A percentile compares a stretch with the other conserved stretches of the same genome.
These are phyloP conservation scores for Drechmeria coniospora DNA, from an alignment of 2,329 filamentous ascomycete genomes.

Conservation along the genomic window DNA sequence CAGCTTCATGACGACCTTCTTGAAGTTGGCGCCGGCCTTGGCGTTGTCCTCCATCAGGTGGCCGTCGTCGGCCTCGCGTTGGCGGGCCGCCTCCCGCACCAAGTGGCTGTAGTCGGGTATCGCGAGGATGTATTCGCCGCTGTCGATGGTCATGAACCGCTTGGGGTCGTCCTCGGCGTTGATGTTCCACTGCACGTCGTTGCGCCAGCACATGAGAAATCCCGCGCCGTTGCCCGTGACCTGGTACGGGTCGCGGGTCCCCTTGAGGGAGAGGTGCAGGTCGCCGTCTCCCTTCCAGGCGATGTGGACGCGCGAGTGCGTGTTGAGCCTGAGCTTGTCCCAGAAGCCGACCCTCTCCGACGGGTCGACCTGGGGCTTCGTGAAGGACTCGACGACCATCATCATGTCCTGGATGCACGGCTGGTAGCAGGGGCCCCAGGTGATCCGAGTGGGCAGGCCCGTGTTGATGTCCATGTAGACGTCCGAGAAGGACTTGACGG, in stretches of 20 bases:
- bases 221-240: slow-evolving; percentile 87
- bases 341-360: slow-evolving; percentile 94
- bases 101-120: slow-evolving; percentile 87
- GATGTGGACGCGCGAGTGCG: slow-evolving; percentile 79
- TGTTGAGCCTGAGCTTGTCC: slow-evolving; percentile 92
- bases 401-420: slow-evolving; percentile 99
- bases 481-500: slow-evolving; percentile 92
- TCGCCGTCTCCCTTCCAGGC: slow-evolving; percentile 94
- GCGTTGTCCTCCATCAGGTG: slow-evolving; percentile 46
- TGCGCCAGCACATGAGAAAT: slow-evolving; percentile 97
- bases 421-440: slow-evolving; percentile 95
- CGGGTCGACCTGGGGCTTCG: slow-evolving; percentile 83
- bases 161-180: slow-evolving; percentile 75
- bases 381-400: slow-evolving; percentile 97
- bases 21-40: slow-evolving; percentile 71
- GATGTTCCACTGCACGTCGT: slow-evolving; percentile 77
- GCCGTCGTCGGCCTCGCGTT: slow-evolving; percentile 39
- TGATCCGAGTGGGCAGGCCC: slow-evolving; percentile 77
- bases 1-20: slow-evolving; percentile 97
- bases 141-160: slow-evolving; percentile 89
- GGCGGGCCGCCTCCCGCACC: slow-evolving; percentile 49
- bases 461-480: slow-evolving; percentile 89
- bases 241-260: slow-evolving; percentile 79
- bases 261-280: slow-evolving; percentile 85
- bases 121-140: slow-evolving; percentile 86